A percentile compares a stretch with the other conserved stretches of the same genome.
Evolutionary conservation across 768 basidiomycete genomes (phyloP).

Genomic region (Lenzites betulinus): DNA sequence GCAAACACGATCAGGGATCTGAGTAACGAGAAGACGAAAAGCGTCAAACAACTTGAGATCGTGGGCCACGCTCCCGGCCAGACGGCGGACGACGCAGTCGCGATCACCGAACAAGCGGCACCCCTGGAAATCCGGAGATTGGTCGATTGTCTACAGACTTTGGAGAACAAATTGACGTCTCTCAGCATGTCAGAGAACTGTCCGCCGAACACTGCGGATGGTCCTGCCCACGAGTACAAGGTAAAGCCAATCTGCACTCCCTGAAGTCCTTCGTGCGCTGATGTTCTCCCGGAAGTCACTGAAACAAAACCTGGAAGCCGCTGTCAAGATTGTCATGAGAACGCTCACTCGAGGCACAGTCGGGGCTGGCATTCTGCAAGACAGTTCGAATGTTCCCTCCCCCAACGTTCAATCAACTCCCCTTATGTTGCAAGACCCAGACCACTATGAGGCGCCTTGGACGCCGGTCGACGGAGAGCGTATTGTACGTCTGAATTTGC

Average conservation of each 20-base stretch:
- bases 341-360: background rate
- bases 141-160: slow-evolving; percentile 38
- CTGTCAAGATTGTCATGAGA: background rate
- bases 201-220: background rate
- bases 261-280: background rate
- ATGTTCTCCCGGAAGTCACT: background rate
- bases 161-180: slow-evolving; percentile 29
- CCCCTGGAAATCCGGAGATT: slow-evolving; percentile 29
- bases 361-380: background rate
- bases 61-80: background rate
- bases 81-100: background rate
- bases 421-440: background rate
- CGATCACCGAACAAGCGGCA: background rate
- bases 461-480: slow-evolving; percentile 7
- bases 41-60: slow-evolving; percentile 28
- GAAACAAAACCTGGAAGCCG: background rate
- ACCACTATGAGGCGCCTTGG: slow-evolving; percentile 7
- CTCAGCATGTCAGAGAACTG: slow-evolving; percentile 26
- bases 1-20: slow-evolving; percentile 50
- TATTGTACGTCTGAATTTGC: background rate
- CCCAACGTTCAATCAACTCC: background rate
- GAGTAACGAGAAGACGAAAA: slow-evolving; percentile 39
- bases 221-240: background rate
- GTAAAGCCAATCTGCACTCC: background rate
- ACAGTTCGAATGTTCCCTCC: background rate